Percentiles rank a stretch among this genome's conserved stretches.
These are phyloP conservation scores for Trichoderma harzianum DNA, from an alignment of 2,329 filamentous ascomycete genomes.

Conservation along the genomic window DNA sequence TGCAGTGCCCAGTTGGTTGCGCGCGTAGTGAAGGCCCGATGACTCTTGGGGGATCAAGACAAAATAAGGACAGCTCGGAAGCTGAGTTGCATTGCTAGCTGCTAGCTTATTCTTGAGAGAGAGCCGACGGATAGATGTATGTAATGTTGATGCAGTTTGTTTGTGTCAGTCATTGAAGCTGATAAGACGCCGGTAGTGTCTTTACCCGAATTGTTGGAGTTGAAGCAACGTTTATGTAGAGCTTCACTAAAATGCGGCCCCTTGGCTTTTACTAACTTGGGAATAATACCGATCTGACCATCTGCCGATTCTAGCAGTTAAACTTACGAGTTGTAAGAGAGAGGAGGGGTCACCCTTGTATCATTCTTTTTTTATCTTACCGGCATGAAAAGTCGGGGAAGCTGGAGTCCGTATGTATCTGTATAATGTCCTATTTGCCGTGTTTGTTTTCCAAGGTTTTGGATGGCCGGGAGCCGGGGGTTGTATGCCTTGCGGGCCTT, in stretches of 20 bases:
- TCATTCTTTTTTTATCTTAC: not conserved
- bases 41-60: not conserved
- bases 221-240: not conserved
- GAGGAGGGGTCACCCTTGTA: not conserved
- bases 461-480: not conserved
- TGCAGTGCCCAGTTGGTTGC: not conserved
- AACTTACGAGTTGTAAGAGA: not conserved
- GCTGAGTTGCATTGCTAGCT: not conserved
- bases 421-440: not conserved
- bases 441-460: not conserved
- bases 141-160: not conserved
- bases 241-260: not conserved
- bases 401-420: not conserved
- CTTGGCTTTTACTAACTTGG: not conserved
- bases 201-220: not conserved
- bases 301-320: not conserved
- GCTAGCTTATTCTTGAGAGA: not conserved
- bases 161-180: not conserved
- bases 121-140: not conserved
- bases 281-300: not conserved
- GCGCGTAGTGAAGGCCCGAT: not conserved
- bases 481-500: not conserved
- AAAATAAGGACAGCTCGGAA: not conserved
- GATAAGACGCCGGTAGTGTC: not conserved
- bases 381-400: not conserved